Base-by-base conservation (phyloP, 2,329 filamentous ascomycete species). In the Calonectria montana region DNA sequence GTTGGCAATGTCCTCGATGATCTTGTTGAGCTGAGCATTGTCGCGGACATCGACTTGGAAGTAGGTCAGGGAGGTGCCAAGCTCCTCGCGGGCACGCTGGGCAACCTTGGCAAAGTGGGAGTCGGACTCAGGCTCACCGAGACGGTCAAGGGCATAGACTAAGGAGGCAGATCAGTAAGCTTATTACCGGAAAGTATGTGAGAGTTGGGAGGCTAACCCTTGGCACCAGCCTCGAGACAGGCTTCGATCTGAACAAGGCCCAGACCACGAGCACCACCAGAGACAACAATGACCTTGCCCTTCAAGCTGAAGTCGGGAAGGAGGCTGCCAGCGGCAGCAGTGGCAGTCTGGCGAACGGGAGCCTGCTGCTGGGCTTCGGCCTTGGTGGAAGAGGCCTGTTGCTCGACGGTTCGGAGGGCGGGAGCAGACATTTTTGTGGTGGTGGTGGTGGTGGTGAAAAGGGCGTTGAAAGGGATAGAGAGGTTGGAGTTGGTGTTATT, bases 21-120 rank as follows among this genome's bases (percentile, higher is more conserved):
- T 88, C 48, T 85, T 86, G 81, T 96, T 92, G 55, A 98, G 87
- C 45, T 87, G 83, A 5, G 87, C 85, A 25, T 92, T 91, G 80
- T 97, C 91, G 35, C 94, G 91, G 21, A 97, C 94, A 80, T 98
- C 95, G 71, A 96, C 90, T 75, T 92, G 91, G 79, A 93, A 91
- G 86, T 97, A 97, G 65, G 91, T 88, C 50, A 97, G 83, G 59
- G 88, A 89, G 2, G 91, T 92, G 75, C 88, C 90, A n/a, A 95
- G 87, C 79, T 93, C 90, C 55, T 88, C 84, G 39, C 85, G 84
- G 45, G 93, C 93, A 64, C 90, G 88, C 74, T 89, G 86, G 64
- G 93, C 91, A 67, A 96, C 88, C 45, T 85, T 84, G 69, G 88
- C 88, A 82, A 96, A 97, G 70, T 91, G 88, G 2, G 91, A 86